Evolutionary conservation across 2,329 filamentous ascomycete genomes (phyloP), one percentile per base, ranked within the genome.

Genomic region (Fusarium fracticaudum): DNA sequence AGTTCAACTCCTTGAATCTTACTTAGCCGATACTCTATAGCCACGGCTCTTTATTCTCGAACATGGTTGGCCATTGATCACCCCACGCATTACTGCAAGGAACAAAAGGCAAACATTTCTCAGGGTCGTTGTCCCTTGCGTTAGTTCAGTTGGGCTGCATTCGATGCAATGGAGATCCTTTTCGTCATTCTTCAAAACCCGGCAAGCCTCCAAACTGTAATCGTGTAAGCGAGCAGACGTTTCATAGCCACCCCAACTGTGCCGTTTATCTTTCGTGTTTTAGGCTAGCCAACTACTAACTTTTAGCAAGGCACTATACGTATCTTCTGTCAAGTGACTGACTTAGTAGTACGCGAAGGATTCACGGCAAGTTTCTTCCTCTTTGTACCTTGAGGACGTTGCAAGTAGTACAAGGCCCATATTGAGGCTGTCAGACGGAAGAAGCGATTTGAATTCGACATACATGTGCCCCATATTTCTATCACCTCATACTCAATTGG

Each of bases 81-180:
- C 64, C 64, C 55, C 68, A 53, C 43, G 40, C 43, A 43, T 69
- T 58, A 54, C 53, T 72, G 60, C 60, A 69, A 69, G 68, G 72
- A 59, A 58, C 47, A 60, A n/a, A 33, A 60, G 22, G 29, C 47
- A 58, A 59, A 26, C 47, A 40, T 57, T 59, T 51, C 61, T 45
- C 9, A 55, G 44, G 55, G 48, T 72, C 54, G 53, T 44, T 61
- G 60, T 61, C 50, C 71, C 71, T 74, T 55, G 41, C 71, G 38
- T 50, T 73, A 67, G 60, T 58, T 65, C 57, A 29, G 24, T 24
- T 22, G 38, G 44, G 17, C 47, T 38, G 33, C 40, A 53, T 50
- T 35, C 11, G 24, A 59, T 50, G 47, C 41, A 48, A 40, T 24
- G 35, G 43, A 64, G 31, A 51, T 53, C 31, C 37, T 38, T 54